Evolutionary conservation across 768 basidiomycete species (phyloP).

Genomic region (Leccinum rimulosum): DNA sequence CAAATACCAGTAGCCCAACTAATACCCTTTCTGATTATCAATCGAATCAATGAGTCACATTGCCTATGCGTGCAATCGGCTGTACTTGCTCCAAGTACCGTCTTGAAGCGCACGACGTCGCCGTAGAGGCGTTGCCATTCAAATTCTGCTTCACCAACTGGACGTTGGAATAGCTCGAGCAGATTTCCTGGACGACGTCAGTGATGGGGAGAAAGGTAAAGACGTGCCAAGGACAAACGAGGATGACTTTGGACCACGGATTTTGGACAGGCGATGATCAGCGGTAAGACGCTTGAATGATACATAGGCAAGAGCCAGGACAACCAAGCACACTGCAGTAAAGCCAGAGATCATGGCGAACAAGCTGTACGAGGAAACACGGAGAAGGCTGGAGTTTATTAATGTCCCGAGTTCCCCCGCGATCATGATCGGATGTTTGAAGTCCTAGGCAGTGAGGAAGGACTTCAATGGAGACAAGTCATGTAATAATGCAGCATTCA

Average conservation of each 20-base stretch:
- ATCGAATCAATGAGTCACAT: not conserved
- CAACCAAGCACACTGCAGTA: slow-evolving; percentile 2
- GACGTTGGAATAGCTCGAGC: slow-evolving; percentile 28
- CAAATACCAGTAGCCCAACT: not conserved
- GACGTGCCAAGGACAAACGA: slow-evolving; percentile 23
- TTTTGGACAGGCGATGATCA: slow-evolving; percentile 8
- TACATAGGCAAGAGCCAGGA: slow-evolving; percentile 7
- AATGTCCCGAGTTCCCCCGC: not conserved
- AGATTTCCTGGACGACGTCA: slow-evolving; percentile 26
- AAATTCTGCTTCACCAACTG: slow-evolving; percentile 26
- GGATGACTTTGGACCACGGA: slow-evolving; percentile 23
- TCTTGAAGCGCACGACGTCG: slow-evolving; percentile 27
- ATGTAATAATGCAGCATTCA: no score
- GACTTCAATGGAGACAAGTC: no score
- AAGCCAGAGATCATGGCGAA: slow-evolving; percentile 13
- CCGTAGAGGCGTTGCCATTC: slow-evolving; percentile 33
- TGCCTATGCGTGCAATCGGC: not conserved
- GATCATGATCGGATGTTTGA: slow-evolving; percentile 1
- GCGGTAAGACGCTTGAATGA: not conserved
- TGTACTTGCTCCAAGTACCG: slow-evolving; percentile 24
- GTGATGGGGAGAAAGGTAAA: slow-evolving; percentile 3
- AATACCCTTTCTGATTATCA: not conserved
- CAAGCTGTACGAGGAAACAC: not conserved
- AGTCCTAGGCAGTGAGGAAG: no score
- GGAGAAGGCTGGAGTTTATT: no score